Evolutionary conservation across 768 basidiomycete species (phyloP), one percentile per base, ranked within the genome.

Genomic region (Auricularia cornea): DNA sequence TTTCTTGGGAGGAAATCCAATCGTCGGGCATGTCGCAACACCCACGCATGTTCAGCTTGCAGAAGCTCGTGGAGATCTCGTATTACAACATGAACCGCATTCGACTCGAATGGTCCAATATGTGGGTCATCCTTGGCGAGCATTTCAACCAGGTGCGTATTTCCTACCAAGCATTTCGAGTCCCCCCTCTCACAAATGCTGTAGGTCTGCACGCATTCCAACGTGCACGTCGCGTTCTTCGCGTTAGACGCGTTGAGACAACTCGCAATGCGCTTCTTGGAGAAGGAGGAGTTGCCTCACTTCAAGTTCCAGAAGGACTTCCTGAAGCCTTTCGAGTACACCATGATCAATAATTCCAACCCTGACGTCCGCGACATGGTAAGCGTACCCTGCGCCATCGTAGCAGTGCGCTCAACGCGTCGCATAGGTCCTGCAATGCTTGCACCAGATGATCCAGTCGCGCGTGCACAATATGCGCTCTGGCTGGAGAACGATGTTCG

Each of bases 281-380:
- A 98, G 76, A 99, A 98, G 74, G 97, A 98, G 71, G 97, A 99
- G 74, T 72, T 99, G 64, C 86, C 94, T 2, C 94, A 98, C 76
- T 99, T 98, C 83, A 94, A 95, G 71, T 99, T 99, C 75, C 97
- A 99, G 71, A 99, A 98, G 75, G 96, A 99, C 72, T 99, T 99
- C 77, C 76, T 99, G 65, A 92, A 94, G 71, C 97, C 97, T 0
- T 99, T 98, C 72, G 95, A 98, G 75, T 89, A 97, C 72, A 95
- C 97, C 1, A 99, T 99, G 92, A 82, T 89, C 52, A 90, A 98
- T 72, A 99, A 98, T 73, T 83, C 88, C 63, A 96, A 98, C 73
- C 91, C 94, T 5, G 97, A 98, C 67, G 86, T 96, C 56, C 85
- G 97, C 59, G 97, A 99, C 72, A 92, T 99, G 94, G 95, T 93